Base-by-base conservation (phyloP, 83 land plant species). In the Isoetes engelmannii region DNA sequence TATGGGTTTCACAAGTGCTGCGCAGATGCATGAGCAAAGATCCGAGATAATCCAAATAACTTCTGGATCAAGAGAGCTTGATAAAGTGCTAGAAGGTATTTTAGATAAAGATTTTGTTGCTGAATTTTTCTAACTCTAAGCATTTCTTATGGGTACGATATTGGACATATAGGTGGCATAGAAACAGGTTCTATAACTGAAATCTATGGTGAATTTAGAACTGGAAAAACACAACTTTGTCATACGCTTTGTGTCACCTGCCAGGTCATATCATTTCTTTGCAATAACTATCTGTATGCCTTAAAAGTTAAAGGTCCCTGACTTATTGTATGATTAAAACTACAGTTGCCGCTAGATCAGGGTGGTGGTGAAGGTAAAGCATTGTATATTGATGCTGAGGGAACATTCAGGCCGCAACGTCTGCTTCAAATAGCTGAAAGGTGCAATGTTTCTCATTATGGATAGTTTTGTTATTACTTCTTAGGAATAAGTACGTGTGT, bases 361-460 rank as follows among this genome's bases (percentile, higher is more conserved):
- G 98, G 98, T 48, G 98, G 98, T 41, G 98, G 98, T 57, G 98
- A 92, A 72, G 98, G 98, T 51, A 92, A 92, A 71, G 98, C 98
- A 42, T 69, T 92, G 81, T 92, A 86, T 60, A 92, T 92, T 80
- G 98, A 92, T 80, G 98, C 98, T 17, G 98, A 92, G 67, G 98
- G 98, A 37, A 92, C 98, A 43, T 92, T 92, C 74, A 82, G 98
- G 61, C 96, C 98, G 47, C 88, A 89, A 56, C 78, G 96, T 61
- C 84, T 92, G 49, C 68, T 92, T 49, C 98, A 92, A 62, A 92
- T 92, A 74, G 98, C 97, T 12, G 97, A 92, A 37, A 89, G 94
- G 97, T 86, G 44, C 19, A 18, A n/a, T 43, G 61, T 57, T 47
- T 51, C 37, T 28, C 37, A 28, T 28, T 28, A 0, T 28, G 37